Evolutionary conservation across 768 basidiomycete genomes (phyloP), one percentile per base, ranked within the genome.

Genomic region (Cyathus striatus): DNA sequence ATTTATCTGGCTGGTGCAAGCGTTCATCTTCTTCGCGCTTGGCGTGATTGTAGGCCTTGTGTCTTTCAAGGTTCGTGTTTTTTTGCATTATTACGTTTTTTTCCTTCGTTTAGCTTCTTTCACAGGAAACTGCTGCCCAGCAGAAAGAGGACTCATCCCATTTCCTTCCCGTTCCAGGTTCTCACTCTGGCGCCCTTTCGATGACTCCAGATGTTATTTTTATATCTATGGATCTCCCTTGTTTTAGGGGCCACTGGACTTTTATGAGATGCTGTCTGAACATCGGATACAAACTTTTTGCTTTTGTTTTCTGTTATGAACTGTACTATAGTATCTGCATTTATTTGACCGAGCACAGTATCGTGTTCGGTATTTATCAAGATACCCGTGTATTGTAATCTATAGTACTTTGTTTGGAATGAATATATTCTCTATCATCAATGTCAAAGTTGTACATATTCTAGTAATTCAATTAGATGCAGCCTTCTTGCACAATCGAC

Each of bases 1-100:
- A 24, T 78, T 92, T 41, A 73, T 94, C 39, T 94, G 92, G 92
- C 76, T 91, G 26, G 60, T 93, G 50, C 59, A 80, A 23, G 84
- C 89, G 0, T 72, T 87, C 42, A 47, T 73, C 6, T 92, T 86
- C 66, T 90, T 94, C 52, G 82, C 76, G 5, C 62, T 75, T 2
- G 90, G 87, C 0, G 61, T 94, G 40, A 64, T 94, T 17, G 81
- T 92, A 18, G 89, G 92, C 16, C 57, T 92, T 2, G 81, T 77
- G 20, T 79, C 76, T 1, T 93, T 92, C 74, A 93, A 92, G 73
- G 88, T 86, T 50, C 3, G 60, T 50, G n/a, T 38, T n/a, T 26
- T 18, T 41, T 25, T n/a, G n/a, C n/a, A n/a, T n/a, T n/a, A n/a
- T n/a, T n/a, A n/a, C n/a, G n/a, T n/a, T n/a, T n/a, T n/a, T n/a